Percentiles rank a stretch among this genome's conserved stretches.
phyloP scores from a whole-genome alignment of 345 rosid genomes.

The Zanthoxylum bungeanum region DNA sequence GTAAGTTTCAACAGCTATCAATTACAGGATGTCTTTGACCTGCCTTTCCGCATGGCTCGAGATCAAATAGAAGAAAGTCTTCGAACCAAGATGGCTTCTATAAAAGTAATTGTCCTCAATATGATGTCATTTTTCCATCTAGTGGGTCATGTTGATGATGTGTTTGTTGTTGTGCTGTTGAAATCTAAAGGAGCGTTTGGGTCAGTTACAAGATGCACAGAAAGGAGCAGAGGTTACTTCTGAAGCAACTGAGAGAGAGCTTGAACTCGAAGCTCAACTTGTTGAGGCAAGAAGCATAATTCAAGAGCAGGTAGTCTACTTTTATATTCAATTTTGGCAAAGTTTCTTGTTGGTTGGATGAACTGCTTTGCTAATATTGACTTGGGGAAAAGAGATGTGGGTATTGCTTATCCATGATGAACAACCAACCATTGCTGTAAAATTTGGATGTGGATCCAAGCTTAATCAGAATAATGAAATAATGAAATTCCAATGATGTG shows the following conservation, averaged over 20 bases:
- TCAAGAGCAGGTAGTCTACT: constrained; percentile 80
- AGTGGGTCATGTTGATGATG: constrained; percentile 2
- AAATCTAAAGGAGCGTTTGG: constrained; percentile 64
- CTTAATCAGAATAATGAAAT: background rate
- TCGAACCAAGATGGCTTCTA: constrained; percentile 84
- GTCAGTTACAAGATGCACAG: constrained; percentile 87
- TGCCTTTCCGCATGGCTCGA: constrained; percentile 92
- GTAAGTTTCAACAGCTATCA: constrained; percentile 1
- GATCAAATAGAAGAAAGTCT: constrained; percentile 97
- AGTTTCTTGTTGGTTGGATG: background rate
- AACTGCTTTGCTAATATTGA: background rate
- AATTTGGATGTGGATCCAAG: background rate
- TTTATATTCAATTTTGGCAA: background rate
- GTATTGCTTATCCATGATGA: background rate
- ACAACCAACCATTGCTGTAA: background rate
- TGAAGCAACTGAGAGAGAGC: constrained; percentile 96
- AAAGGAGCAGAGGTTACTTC: constrained; percentile 85
- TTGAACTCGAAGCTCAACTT: constrained; percentile 98
- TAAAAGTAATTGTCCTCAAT: constrained; percentile 50
- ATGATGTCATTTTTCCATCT: background rate
- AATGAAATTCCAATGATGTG: background rate
- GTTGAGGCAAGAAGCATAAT: constrained; percentile 98
- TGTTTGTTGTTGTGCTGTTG: constrained; percentile 1
- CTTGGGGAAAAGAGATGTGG: background rate
- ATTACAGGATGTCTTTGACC: constrained; percentile 83